Evolutionary conservation across 2,329 filamentous ascomycete species (phyloP), one percentile per base, ranked within the genome.

Genomic region (Venturia carpophila): DNA sequence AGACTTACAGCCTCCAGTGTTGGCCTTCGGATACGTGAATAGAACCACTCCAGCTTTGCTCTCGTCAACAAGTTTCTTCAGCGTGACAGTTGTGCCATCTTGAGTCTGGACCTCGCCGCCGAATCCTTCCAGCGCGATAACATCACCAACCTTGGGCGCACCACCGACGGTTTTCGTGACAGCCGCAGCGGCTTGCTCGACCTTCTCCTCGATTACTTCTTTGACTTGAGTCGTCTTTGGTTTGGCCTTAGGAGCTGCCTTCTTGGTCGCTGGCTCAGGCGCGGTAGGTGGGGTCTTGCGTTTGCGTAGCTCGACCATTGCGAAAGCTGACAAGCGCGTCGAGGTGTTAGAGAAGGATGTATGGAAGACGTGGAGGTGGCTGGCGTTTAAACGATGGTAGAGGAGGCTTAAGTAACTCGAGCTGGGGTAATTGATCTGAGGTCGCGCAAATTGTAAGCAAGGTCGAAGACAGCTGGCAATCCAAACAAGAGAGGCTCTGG

Each of bases 1-100:
- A 30, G 60, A 27, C 27, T 27, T 86, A 96, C 93, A 97, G 68
- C 93, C 93, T 45, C 91, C 91, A 27, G 94, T 99, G 37, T 89
- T 94, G 15, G 94, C 94, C 79, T 90, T 95, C 66, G 94, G 94
- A 74, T 97, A 97, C 41, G 92, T 97, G 76, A 99, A 97, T 39
- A 97, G 79, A 42, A 96, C 91, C 55, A 97, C 89, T 34, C 93
- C 94, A 43, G 84, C 82, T 78, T 90, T 87, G 83, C 92, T 96
- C 73, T 89, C 84, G 63, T 91, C 88, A 61, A 97, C 83, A 30
- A 99, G 85, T 70, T 86, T 81, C 78, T 91, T 88, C 66, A 99
- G 80, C 1, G 86, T 91, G 6, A 89, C 92, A 78, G 88, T 90
- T 64, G 82, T 79, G 71, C 92, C 92, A 68, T 96, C 91, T 69